A percentile compares a stretch with the other conserved stretches of the same genome.
These are phyloP conservation scores for Monilinia fructicola DNA, from an alignment of 2,329 filamentous ascomycete species.

Conservation along the genomic window DNA sequence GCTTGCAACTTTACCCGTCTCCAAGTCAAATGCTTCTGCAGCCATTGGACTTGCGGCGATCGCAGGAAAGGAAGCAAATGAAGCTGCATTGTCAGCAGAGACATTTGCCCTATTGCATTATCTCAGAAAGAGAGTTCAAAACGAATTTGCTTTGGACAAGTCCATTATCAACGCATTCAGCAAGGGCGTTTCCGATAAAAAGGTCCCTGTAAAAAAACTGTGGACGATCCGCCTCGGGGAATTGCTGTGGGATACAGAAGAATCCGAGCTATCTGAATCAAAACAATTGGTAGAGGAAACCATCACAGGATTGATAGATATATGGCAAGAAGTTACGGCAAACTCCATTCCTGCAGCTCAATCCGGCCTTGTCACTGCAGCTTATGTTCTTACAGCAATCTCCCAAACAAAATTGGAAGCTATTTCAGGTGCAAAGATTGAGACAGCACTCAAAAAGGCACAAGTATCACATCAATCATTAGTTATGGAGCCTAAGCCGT, in stretches of 20 bases:
- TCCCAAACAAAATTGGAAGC: slow-evolving; percentile 54
- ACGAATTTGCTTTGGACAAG: slow-evolving; percentile 62
- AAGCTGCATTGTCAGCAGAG: slow-evolving; percentile 75
- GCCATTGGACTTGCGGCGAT: slow-evolving; percentile 65
- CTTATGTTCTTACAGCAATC: slow-evolving; percentile 71
- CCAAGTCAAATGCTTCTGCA: slow-evolving; percentile 61
- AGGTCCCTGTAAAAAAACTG: slow-evolving; percentile 69
- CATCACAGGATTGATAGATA: slow-evolving; percentile 59
- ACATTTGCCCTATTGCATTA: slow-evolving; percentile 69
- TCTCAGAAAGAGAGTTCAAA: slow-evolving; percentile 60
- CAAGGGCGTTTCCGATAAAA: slow-evolving; percentile 87
- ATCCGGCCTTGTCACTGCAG: slow-evolving; percentile 76
- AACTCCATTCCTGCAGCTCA: slow-evolving; percentile 81
- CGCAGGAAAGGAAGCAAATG: slow-evolving; percentile 83
- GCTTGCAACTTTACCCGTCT: slow-evolving; percentile 63
- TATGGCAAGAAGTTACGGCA: slow-evolving; percentile 73
- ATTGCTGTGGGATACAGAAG: slow-evolving; percentile 59
- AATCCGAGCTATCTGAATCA: slow-evolving; percentile 49
- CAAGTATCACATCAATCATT: slow-evolving; percentile 65
- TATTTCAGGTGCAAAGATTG: slow-evolving; percentile 55
- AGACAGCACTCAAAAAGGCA: slow-evolving; percentile 59
- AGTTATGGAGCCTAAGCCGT: slow-evolving; percentile 73
- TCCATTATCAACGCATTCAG: slow-evolving; percentile 66
- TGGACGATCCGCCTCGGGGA: slow-evolving; percentile 79
- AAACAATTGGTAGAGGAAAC: slow-evolving; percentile 55